These are phyloP conservation scores for Mimosa bimucronata DNA, from an alignment of 306 rosid species.

Conservation along the genomic window DNA sequence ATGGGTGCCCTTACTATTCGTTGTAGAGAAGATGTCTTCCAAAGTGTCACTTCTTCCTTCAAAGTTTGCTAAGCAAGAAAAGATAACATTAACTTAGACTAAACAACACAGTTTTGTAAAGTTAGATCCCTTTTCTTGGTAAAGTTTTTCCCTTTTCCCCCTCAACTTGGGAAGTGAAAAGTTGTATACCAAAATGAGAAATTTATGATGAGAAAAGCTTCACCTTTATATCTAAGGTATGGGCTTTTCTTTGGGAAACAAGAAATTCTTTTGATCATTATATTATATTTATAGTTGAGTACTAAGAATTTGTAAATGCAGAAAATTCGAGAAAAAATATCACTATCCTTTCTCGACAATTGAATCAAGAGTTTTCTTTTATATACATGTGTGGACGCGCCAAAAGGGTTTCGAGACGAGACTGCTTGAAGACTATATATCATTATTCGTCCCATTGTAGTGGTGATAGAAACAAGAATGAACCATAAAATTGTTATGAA, in stretches of 20 bases:
- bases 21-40: neutral
- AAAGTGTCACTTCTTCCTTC: constrained; percentile 19
- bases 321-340: no score
- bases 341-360: neutral
- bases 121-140: neutral
- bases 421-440: no score
- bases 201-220: neutral
- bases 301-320: neutral
- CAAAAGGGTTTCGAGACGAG: no score
- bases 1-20: neutral
- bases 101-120: neutral
- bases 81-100: constrained; percentile 5
- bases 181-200: neutral
- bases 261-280: neutral
- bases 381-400: no score
- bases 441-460: no score
- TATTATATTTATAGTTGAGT: no score
- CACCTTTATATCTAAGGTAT: neutral
- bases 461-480: no score
- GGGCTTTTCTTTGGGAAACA: no score
- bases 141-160: neutral
- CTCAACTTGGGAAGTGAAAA: neutral
- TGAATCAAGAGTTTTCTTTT: no score
- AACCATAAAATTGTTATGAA: no score
- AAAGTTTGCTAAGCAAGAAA: neutral